A percentile compares a stretch with the other conserved stretches of the same genome.
phyloP scores from a whole-genome alignment of 73 alveolate genomes.

The Paramecium octaurelia region DNA sequence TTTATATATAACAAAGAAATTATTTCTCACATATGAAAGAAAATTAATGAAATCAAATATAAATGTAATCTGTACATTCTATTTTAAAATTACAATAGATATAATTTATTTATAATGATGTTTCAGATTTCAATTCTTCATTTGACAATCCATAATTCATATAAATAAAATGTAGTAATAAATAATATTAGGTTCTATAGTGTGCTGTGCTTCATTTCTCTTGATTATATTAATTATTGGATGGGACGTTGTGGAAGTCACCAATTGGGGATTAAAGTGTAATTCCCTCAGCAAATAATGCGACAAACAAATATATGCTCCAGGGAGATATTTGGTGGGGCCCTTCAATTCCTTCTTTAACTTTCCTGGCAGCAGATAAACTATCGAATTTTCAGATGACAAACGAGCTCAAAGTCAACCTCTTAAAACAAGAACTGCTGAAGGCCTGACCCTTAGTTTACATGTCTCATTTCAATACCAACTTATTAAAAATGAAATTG shows the following conservation, averaged over 20 bases:
- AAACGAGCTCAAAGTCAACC: conserved; percentile 50
- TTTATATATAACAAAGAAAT: not conserved
- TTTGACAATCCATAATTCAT: not conserved
- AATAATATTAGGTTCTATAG: not conserved
- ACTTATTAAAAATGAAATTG: conserved; percentile 43
- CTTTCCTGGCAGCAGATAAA: conserved; percentile 35
- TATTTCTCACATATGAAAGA: not conserved
- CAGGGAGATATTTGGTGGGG: conserved; percentile 64
- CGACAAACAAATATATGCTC: conserved; percentile 41
- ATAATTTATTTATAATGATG: no score
- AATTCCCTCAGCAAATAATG: conserved; percentile 52
- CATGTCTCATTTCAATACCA: conserved; percentile 47
- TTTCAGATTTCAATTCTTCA: not conserved
- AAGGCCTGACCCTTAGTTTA: conserved; percentile 56
- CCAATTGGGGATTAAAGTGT: conserved; percentile 50
- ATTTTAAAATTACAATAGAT: no score
- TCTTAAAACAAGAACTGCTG: conserved; percentile 61
- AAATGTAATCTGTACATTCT: not conserved
- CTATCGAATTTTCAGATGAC: conserved; percentile 56
- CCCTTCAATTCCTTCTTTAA: conserved; percentile 50
- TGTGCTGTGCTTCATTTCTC: not conserved
- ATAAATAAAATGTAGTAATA: not conserved
- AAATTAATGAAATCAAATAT: not conserved
- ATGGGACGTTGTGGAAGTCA: conserved; percentile 63
- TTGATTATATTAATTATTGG: conserved; percentile 40